Conservation (phyloP, 352 stramenopile species). For the Elongisporangium undulatum region DNA sequence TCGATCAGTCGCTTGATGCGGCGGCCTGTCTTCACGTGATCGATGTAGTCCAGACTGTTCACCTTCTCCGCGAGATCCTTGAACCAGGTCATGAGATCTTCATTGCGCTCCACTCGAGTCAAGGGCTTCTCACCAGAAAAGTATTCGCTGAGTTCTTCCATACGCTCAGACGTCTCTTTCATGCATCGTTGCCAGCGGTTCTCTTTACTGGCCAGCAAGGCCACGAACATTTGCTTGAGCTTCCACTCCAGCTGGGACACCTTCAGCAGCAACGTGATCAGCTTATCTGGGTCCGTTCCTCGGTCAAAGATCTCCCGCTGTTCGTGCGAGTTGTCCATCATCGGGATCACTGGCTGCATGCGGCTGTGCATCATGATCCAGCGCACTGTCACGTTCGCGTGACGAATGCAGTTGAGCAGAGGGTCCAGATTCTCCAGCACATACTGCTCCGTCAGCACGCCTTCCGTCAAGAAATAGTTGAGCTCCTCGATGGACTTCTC, state of each 20-base stretch:
- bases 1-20: conserved; percentile 94
- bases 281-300: conserved; percentile 74
- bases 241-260: conserved; percentile 94
- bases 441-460: conserved; percentile 91
- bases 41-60: conserved; percentile 84
- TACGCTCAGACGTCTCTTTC: conserved; percentile 85
- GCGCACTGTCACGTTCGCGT: conserved; percentile 91
- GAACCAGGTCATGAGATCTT: conserved; percentile 94
- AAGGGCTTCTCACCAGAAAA: conserved; percentile 93
- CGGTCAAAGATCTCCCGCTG: conserved; percentile 83
- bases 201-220: conserved; percentile 89
- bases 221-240: conserved; percentile 91
- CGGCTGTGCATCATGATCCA: conserved; percentile 95
- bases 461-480: conserved; percentile 89
- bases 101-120: conserved; percentile 90
- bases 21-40: conserved; percentile 92
- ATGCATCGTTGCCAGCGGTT: conserved; percentile 89
- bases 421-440: conserved; percentile 91
- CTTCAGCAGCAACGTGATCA: conserved; percentile 92
- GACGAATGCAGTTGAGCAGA: conserved; percentile 89
- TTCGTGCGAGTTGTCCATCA: conserved; percentile 84
- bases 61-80: conserved; percentile 89
- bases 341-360: conserved; percentile 78
- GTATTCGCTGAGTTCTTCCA: conserved; percentile 92
- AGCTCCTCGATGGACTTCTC: conserved; percentile 86